A percentile compares a stretch with the other conserved stretches of the same genome.
Evolutionary conservation across 2,329 filamentous ascomycete genomes (phyloP).

Genomic region (Fusarium concolor): DNA sequence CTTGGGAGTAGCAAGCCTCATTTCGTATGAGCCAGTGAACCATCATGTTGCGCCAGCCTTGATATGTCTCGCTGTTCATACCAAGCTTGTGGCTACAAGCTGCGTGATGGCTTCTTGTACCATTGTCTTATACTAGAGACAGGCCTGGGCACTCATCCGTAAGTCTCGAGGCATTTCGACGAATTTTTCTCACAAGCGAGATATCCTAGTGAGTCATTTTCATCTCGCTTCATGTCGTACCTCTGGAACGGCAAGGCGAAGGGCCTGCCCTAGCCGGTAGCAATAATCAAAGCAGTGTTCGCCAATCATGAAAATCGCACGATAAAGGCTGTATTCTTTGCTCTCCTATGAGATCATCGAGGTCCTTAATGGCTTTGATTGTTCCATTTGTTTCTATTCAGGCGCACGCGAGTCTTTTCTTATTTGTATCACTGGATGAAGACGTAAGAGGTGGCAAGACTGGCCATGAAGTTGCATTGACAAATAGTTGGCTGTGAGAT

Average conservation of each 20-base stretch:
- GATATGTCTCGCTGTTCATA: not conserved
- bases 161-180: not conserved
- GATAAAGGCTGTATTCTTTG: not conserved
- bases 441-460: too few species aligned
- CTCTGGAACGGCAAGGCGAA: constrained; percentile 1
- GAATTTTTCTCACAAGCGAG: not conserved
- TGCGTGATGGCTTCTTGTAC: not conserved
- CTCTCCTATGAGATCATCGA: not conserved
- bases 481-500: not conserved
- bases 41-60: not conserved
- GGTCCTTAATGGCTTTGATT: not conserved
- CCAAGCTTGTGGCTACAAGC: not conserved
- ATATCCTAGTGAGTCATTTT: not conserved
- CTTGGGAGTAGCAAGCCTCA: not conserved
- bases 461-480: not conserved
- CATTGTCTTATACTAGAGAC: not conserved
- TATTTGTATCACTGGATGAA: not conserved
- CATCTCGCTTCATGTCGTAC: not conserved
- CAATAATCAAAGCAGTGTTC: not conserved
- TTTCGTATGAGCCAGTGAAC: constrained; percentile 10
- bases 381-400: constrained; percentile 10
- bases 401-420: constrained; percentile 1
- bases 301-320: constrained; percentile 3
- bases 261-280: constrained; percentile 1
- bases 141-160: not conserved